Evolutionary conservation across 768 basidiomycete species (phyloP).

Genomic region (Chiua virens): DNA sequence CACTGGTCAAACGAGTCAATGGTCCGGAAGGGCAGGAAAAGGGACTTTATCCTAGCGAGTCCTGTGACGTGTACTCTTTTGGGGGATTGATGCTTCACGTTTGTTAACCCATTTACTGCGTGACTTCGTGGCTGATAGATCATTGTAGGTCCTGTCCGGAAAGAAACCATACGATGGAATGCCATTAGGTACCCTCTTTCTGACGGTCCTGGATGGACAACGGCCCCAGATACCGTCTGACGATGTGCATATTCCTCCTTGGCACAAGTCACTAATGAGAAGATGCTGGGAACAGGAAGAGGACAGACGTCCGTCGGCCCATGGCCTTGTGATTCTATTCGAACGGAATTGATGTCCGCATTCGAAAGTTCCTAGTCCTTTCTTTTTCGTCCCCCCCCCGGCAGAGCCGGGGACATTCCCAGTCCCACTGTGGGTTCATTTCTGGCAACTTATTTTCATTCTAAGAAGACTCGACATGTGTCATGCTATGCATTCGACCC

Average conservation of each 20-base stretch:
- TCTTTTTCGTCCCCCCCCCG: background rate
- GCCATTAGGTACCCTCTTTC: background rate
- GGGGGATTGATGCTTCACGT: slow-evolving; percentile 38
- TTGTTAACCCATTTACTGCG: background rate
- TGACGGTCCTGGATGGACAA: slow-evolving; percentile 4
- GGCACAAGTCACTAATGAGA: slow-evolving; percentile 10
- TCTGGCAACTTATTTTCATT: background rate
- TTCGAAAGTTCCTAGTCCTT: background rate
- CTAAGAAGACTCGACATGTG: background rate
- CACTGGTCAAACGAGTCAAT: slow-evolving; percentile 14
- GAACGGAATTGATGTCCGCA: background rate
- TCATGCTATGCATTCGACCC: background rate
- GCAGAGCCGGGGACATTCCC: background rate
- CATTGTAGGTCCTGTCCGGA: slow-evolving; percentile 19
- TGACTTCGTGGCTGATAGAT: slow-evolving; percentile 4
- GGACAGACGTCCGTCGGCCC: slow-evolving; percentile 15
- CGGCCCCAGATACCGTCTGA: slow-evolving; percentile 11
- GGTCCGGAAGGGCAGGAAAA: background rate
- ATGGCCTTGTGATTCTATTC: slow-evolving; percentile 6
- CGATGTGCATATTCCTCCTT: background rate
- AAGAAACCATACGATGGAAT: slow-evolving; percentile 19
- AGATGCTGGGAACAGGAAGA: slow-evolving; percentile 21
- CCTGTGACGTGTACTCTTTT: slow-evolving; percentile 31
- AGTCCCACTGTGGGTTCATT: background rate
- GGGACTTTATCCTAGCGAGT: slow-evolving; percentile 12